These are phyloP conservation scores for Canavalia gladiata DNA, from an alignment of 306 rosid genomes.

Conservation along the genomic window DNA sequence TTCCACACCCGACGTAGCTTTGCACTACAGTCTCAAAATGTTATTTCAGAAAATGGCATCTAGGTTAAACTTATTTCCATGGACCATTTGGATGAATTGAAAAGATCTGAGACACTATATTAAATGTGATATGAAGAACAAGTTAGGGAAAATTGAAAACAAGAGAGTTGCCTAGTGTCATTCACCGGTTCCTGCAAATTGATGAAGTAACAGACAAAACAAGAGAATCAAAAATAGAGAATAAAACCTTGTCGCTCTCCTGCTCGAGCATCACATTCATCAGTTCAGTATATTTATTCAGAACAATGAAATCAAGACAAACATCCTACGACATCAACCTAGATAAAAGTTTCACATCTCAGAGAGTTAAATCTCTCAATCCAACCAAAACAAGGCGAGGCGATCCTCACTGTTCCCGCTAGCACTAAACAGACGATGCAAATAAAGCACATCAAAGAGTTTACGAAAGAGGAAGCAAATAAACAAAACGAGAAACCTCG, in stretches of 20 bases:
- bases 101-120: background rate
- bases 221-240: slow-evolving; percentile 7
- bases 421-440: background rate
- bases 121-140: background rate
- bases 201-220: slow-evolving; percentile 1
- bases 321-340: background rate
- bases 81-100: slow-evolving; percentile 5
- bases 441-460: background rate
- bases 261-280: slow-evolving; percentile 3
- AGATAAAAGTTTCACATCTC: background rate
- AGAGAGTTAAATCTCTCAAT: background rate
- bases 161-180: background rate
- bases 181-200: background rate
- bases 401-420: background rate
- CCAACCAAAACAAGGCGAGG: background rate
- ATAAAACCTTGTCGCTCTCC: background rate
- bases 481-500: no score
- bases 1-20: background rate
- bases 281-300: slow-evolving; percentile 23
- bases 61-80: slow-evolving; percentile 7
- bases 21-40: slow-evolving; percentile 10
- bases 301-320: slow-evolving; percentile 41
- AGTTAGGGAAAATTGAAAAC: background rate
- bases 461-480: no score
- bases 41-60: slow-evolving; percentile 11